Evolutionary conservation across 2,329 filamentous ascomycete genomes (phyloP), one percentile per base, ranked within the genome.

Genomic region (Pyrenophora graminea): DNA sequence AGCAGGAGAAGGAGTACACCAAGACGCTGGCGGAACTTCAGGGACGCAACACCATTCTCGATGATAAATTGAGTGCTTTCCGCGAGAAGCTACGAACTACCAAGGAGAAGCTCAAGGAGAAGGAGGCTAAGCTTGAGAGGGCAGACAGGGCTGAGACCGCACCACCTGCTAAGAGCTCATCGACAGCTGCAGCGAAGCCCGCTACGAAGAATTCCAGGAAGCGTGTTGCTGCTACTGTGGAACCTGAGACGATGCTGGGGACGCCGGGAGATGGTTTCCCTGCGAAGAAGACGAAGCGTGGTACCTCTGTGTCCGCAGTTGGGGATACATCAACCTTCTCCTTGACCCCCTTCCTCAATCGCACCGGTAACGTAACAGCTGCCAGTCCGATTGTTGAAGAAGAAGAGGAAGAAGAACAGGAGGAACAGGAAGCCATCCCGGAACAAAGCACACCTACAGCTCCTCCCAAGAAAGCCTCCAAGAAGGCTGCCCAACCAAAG

Each of bases 241-340:
- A 80, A 44, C 73, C 75, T 6, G 79, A 81, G 56, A 77, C 75
- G 6, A 76, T 70, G 34, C 66, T 81, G 4, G 79, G 79, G 33
- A 80, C 79, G 4, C 79, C 79, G 37, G 78, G 78, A 44, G 74
- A 79, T 58, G 65, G 75, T 66, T 64, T 75, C 68, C 71, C 73
- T 21, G 70, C 72, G 31, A 80, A 80, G 68, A 76, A 79, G 56
- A 70, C 73, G 27, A 72, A 69, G 55, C 77, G 79, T 53, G 70
- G 68, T 10, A 82, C 85, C 17, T 81, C 83, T 32, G 66, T 66
- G 3, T 80, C 83, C 1, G 76, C 85, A 48, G 78, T 89, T 4
- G 91, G 89, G 25, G 90, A 96, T 67, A 97, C 96, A 73, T 97
- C 92, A 0, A 86, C 83, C 2, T 97, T 97, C 73, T 96, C 91